These are phyloP conservation scores for Ophiosphaerella korrae DNA, from an alignment of 2,329 filamentous ascomycete genomes.

Conservation along the genomic window DNA sequence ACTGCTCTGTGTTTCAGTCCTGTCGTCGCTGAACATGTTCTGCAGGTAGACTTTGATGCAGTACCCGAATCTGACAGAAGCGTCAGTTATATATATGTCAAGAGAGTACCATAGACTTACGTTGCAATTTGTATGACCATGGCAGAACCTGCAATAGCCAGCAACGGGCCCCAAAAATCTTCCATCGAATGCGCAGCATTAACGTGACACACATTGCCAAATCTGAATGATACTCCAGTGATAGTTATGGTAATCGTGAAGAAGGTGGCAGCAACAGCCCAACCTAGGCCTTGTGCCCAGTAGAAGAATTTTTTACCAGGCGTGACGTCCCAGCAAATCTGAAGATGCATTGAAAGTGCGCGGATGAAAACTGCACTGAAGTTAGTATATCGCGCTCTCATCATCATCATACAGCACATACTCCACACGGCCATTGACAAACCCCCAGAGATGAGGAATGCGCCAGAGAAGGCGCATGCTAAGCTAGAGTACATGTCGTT, in stretches of 20 bases:
- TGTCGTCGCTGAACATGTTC: slow-evolving; percentile 74
- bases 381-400: neutral
- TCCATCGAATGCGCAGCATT: slow-evolving; percentile 84
- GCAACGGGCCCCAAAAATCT: slow-evolving; percentile 87
- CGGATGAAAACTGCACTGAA: slow-evolving; percentile 71
- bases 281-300: slow-evolving; percentile 77
- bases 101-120: slow-evolving; percentile 55
- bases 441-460: slow-evolving; percentile 84
- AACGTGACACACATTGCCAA: slow-evolving; percentile 90
- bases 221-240: slow-evolving; percentile 92
- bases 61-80: slow-evolving; percentile 62
- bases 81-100: slow-evolving; percentile 14
- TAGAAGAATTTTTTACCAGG: slow-evolving; percentile 91
- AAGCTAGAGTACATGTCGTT: slow-evolving; percentile 84
- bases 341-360: slow-evolving; percentile 88
- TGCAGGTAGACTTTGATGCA: slow-evolving; percentile 94
- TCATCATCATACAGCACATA: slow-evolving; percentile 38
- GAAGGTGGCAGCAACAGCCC: slow-evolving; percentile 79
- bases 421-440: slow-evolving; percentile 85
- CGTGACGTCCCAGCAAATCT: slow-evolving; percentile 96
- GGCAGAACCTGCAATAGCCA: slow-evolving; percentile 76
- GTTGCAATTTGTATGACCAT: slow-evolving; percentile 83
- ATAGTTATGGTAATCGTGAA: slow-evolving; percentile 77
- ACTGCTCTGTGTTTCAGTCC: slow-evolving; percentile 65
- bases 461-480: slow-evolving; percentile 85